Percentiles rank a stretch among this genome's conserved stretches.
These are phyloP conservation scores for Petunia secreta DNA, from an alignment of 257 asterid species.

Conservation along the genomic window DNA sequence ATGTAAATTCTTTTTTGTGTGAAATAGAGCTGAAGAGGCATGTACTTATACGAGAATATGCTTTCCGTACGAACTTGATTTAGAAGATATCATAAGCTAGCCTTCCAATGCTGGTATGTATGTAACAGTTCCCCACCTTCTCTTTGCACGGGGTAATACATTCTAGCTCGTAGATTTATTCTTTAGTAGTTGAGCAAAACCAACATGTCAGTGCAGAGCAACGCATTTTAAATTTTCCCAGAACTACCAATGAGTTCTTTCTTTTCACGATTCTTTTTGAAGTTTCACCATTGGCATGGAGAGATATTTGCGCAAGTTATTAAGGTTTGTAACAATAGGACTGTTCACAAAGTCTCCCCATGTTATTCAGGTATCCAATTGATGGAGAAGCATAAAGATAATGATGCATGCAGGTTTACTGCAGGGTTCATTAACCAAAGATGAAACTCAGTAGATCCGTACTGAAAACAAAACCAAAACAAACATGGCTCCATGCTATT, in stretches of 20 bases:
- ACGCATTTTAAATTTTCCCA: no score
- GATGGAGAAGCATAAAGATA: background rate
- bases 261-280: no score
- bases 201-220: no score
- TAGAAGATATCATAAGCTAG: background rate
- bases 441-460: background rate
- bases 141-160: background rate
- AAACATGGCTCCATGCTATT: background rate
- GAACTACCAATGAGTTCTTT: no score
- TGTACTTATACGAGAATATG: background rate
- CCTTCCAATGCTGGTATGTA: background rate
- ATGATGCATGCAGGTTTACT: background rate
- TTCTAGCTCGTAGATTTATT: no score
- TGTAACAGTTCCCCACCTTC: background rate
- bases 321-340: no score
- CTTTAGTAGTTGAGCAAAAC: no score
- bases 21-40: background rate
- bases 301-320: no score
- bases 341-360: background rate
- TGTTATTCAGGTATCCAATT: background rate
- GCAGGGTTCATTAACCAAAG: background rate
- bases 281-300: no score
- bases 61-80: background rate
- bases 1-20: background rate
- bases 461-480: background rate